A percentile compares a stretch with the other conserved stretches of the same genome.
phyloP scores from a whole-genome alignment of 2,329 filamentous ascomycete genomes.

The Trichoderma atrobrunneum region DNA sequence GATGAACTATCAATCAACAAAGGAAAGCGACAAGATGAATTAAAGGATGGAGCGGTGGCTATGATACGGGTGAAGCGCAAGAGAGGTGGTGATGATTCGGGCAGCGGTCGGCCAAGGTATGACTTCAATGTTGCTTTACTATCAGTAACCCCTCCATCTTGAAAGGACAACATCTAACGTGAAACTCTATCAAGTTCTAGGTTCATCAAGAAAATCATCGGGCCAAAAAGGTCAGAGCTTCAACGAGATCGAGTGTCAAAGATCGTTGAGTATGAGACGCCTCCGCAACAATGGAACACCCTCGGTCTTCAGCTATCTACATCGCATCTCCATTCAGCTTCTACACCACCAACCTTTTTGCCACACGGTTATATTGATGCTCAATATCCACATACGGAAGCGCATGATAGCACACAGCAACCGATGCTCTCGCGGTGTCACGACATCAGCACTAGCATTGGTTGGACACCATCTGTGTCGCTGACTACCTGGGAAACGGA shows the following conservation, averaged over 20 bases:
- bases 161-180: neutral
- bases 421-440: neutral
- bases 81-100: neutral
- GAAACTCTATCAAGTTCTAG: neutral
- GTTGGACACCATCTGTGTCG: neutral
- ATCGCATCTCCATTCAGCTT: neutral
- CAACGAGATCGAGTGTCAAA: neutral
- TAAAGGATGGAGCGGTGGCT: neutral
- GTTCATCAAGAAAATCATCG: neutral
- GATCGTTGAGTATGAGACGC: neutral
- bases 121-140: neutral
- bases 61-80: conserved; percentile 9
- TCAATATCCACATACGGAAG: neutral
- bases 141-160: neutral
- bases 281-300: neutral
- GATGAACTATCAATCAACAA: neutral
- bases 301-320: neutral
- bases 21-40: neutral
- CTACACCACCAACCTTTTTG: neutral
- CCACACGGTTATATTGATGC: neutral
- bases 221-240: neutral
- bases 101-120: neutral
- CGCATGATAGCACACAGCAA: neutral
- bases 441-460: neutral
- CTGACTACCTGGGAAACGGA: neutral